Conservation (phyloP, 2,329 filamentous ascomycete species). For the Fusarium sp. region DNA sequence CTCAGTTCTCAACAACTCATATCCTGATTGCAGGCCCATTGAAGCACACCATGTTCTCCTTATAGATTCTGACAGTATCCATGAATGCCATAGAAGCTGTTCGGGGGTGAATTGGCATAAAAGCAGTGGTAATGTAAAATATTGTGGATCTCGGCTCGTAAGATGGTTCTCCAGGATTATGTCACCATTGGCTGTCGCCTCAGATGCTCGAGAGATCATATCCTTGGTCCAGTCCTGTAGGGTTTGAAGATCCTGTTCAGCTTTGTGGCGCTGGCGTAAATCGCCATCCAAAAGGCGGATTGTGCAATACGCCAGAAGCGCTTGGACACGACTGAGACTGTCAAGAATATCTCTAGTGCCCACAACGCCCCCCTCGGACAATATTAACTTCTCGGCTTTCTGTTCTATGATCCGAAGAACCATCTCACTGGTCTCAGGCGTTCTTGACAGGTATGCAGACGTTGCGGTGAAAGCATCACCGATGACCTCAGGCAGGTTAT, state of each 20-base stretch:
- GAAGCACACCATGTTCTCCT: constrained; percentile 49
- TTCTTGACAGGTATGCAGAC: constrained; percentile 31
- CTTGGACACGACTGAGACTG: constrained; percentile 40
- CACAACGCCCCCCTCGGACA: background rate
- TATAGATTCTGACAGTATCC: constrained; percentile 51
- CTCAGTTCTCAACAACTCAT: constrained; percentile 31
- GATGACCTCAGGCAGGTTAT: constrained; percentile 13
- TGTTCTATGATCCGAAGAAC: constrained; percentile 23
- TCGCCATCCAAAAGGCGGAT: constrained; percentile 46
- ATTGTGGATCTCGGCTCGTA: background rate
- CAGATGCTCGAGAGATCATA: constrained; percentile 6
- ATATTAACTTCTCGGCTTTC: constrained; percentile 14
- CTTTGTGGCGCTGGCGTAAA: constrained; percentile 39
- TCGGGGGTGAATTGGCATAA: constrained; percentile 18
- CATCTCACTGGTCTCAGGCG: constrained; percentile 28
- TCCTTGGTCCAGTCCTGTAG: constrained; percentile 36
- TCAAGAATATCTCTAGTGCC: background rate
- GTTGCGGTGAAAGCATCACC: constrained; percentile 28
- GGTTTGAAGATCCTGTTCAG: constrained; percentile 37
- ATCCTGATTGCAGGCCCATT: constrained; percentile 36
- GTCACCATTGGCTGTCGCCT: constrained; percentile 6
- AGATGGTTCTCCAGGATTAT: constrained; percentile 28
- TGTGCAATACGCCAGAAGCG: constrained; percentile 42
- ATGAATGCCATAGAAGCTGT: constrained; percentile 48
- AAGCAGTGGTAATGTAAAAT: constrained; percentile 2